Conservation (phyloP, 192 early-diverging fungal species). For the Podila clonocystis region DNA sequence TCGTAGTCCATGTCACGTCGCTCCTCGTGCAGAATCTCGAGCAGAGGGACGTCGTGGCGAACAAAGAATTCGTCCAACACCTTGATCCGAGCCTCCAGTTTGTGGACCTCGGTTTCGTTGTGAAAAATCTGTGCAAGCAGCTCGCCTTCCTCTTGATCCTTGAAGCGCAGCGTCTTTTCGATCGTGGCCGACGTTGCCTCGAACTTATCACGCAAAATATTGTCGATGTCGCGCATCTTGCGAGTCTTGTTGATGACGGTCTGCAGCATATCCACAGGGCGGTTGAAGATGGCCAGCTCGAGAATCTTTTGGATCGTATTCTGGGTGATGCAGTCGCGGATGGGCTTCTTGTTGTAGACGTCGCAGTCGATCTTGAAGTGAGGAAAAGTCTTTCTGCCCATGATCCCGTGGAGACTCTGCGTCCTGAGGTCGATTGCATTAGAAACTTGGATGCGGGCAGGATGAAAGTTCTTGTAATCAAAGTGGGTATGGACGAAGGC, state of each 20-base stretch:
- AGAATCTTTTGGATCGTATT: constrained; percentile 15
- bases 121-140: no score
- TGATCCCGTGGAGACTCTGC: neutral
- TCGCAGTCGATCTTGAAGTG: constrained; percentile 18
- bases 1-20: no score
- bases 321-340: constrained; percentile 18
- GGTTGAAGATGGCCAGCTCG: neutral
- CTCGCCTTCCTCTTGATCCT: no score
- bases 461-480: constrained; percentile 12
- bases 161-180: neutral
- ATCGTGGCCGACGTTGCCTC: neutral
- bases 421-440: neutral
- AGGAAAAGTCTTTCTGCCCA: neutral
- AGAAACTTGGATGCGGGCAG: neutral
- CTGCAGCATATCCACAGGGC: neutral
- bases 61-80: no score
- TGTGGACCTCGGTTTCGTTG: no score
- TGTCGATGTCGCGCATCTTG: constrained; percentile 20
- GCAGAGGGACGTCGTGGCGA: no score
- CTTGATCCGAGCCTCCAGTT: no score
- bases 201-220: constrained; percentile 2
- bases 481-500: constrained; percentile 14
- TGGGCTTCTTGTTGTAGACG: constrained; percentile 4
- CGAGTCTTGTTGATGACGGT: neutral
- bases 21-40: no score